A percentile compares a stretch with the other conserved stretches of the same genome.
These are phyloP conservation scores for Aureobasidium sp. DNA, from an alignment of 2,329 filamentous ascomycete genomes.

Conservation along the genomic window DNA sequence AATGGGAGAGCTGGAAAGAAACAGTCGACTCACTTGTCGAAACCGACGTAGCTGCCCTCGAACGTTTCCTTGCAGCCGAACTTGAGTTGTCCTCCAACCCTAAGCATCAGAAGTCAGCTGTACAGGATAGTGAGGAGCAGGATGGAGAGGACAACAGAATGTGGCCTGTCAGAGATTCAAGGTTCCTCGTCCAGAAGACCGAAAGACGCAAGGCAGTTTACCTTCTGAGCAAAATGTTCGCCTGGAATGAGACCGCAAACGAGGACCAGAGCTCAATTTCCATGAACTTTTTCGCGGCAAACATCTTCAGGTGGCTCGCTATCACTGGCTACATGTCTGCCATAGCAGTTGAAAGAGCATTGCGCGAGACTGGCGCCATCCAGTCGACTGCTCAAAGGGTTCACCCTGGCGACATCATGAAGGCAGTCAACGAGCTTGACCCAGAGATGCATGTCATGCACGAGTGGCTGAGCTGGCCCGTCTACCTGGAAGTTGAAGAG, in stretches of 20 bases:
- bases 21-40: constrained; percentile 23
- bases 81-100: constrained; percentile 16
- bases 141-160: background rate
- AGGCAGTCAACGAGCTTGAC: constrained; percentile 58
- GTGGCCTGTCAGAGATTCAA: constrained; percentile 23
- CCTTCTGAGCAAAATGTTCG: constrained; percentile 44
- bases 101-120: background rate
- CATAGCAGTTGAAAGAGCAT: constrained; percentile 37
- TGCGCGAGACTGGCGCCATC: constrained; percentile 25
- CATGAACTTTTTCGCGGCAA: constrained; percentile 42
- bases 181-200: constrained; percentile 44
- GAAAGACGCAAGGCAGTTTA: constrained; percentile 60
- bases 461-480: constrained; percentile 55
- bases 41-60: constrained; percentile 23
- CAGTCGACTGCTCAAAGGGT: constrained; percentile 33
- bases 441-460: constrained; percentile 61
- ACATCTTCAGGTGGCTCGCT: constrained; percentile 54
- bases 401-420: constrained; percentile 52
- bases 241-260: constrained; percentile 16
- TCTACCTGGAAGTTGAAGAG: constrained; percentile 59
- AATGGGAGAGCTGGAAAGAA: constrained; percentile 25
- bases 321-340: constrained; percentile 45
- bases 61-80: constrained; percentile 25
- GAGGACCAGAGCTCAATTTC: constrained; percentile 26
- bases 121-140: background rate